Base-by-base conservation (phyloP, 805 yeast genomes). In the Candida ipomoeae region DNA sequence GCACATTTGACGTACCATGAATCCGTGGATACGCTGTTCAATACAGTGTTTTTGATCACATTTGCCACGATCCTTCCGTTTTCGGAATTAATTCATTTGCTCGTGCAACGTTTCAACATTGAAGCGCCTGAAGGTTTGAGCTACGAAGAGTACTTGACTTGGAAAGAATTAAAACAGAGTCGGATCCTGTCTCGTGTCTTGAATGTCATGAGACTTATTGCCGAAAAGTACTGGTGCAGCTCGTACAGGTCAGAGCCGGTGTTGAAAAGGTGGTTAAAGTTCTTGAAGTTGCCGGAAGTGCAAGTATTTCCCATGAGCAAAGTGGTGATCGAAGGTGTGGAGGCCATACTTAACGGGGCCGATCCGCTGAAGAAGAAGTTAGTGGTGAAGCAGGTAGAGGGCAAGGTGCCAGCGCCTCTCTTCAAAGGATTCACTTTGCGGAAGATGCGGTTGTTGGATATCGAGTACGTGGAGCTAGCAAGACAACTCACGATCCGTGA, bases 91-190 rank as follows among this genome's bases (percentile, higher is more conserved):
- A 70, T 87, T 40, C 75, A 76, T 38, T 63, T 79, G 40, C 68
- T 89, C 58, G 78, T 87, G 32, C 77, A 78, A 37, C 73, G 95
- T 49, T 92, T 84, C 66, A 77, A 83, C 49, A 68, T 81, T 14
- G 81, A 80, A 54, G 94, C 96, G 20, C 97, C 97, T 0, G 96
- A 88, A 60, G 96, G 95, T 0, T 68, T 92, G 52, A 81, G 87
- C 52, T 87, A 82, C 61, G 95, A 86, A 54, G 96, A 89, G 60
- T 88, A 87, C 64, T 80, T 82, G 41, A 67, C 76, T 8, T 89
- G 97, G 97, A 74, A 83, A 8, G 81, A 82, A 39, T 80, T 79
- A 61, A 88, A 88, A 60, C 81, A 84, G 52, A 74, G 72, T 50
- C 89, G 88, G 1, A 83, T 86, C 32, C 80, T 89, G 48, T 59